Evolutionary conservation across 805 yeast genomes (phyloP).

Genomic region (Starmerella bacillaris): DNA sequence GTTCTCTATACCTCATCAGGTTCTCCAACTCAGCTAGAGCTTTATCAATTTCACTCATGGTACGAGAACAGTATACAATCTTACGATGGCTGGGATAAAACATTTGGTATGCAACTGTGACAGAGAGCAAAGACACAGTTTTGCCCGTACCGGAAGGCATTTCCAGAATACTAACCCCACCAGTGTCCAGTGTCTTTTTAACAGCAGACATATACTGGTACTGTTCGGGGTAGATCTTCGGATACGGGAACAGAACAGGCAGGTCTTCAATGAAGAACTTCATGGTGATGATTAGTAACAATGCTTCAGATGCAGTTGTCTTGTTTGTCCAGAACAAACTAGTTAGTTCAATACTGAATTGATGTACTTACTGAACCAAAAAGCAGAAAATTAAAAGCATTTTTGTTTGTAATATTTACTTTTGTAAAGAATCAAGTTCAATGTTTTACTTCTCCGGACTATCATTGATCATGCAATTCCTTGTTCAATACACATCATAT

Average conservation of each 20-base stretch:
- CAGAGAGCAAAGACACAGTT: slow-evolving; percentile 75
- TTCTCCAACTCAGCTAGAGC: slow-evolving; percentile 80
- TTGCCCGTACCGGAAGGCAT: slow-evolving; percentile 99
- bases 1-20: slow-evolving; percentile 70
- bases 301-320: too few relatives aligned
- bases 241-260: slow-evolving; percentile 91
- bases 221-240: slow-evolving; percentile 93
- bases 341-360: too few relatives aligned
- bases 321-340: too few relatives aligned
- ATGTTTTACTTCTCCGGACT: too few relatives aligned
- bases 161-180: slow-evolving; percentile 89
- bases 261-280: slow-evolving; percentile 88
- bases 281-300: slow-evolving; percentile 12
- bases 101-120: slow-evolving; percentile 91
- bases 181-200: slow-evolving; percentile 81
- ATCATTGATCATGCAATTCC: too few relatives aligned
- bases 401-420: too few relatives aligned
- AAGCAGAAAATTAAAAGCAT: too few relatives aligned
- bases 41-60: slow-evolving; percentile 97
- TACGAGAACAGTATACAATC: slow-evolving; percentile 94
- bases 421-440: too few relatives aligned
- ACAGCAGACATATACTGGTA: slow-evolving; percentile 95
- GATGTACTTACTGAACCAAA: too few relatives aligned
- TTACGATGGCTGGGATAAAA: slow-evolving; percentile 82
- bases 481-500: too few relatives aligned